Conservation (phyloP, 495 filamentous ascomycete species). For the Aspergillus carlsbadensis region DNA sequence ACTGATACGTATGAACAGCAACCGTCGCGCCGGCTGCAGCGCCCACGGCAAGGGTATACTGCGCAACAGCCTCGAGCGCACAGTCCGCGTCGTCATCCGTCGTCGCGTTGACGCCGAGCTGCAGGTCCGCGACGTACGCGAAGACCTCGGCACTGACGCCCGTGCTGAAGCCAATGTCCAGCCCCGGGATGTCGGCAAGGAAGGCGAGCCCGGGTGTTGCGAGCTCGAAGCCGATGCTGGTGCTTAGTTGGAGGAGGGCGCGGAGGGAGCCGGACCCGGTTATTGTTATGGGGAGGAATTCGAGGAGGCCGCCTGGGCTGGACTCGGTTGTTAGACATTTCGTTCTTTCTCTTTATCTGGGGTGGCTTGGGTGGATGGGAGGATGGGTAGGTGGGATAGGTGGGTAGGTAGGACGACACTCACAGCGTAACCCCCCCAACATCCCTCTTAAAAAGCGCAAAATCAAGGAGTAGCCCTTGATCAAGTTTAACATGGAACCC, state of each 20-base stretch:
- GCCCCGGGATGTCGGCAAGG: too few species aligned
- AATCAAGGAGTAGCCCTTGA: background rate
- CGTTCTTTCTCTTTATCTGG: too few species aligned
- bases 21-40: background rate
- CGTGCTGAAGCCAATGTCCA: background rate
- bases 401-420: background rate
- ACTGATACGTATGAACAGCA: background rate
- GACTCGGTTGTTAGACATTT: background rate
- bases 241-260: background rate
- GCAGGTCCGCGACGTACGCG: conserved; percentile 3
- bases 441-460: conserved; percentile 1
- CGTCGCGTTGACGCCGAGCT: background rate
- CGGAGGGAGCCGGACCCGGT: background rate
- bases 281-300: background rate
- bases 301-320: background rate
- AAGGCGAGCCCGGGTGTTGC: background rate
- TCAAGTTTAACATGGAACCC: conserved; percentile 5
- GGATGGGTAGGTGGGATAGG: background rate
- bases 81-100: background rate
- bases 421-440: conserved; percentile 2
- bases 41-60: background rate
- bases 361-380: background rate
- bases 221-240: background rate
- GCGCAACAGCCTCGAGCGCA: background rate
- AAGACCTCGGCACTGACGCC: background rate